These are phyloP conservation scores for Lipomyces mesembrius DNA, from an alignment of 805 yeast species.

Conservation along the genomic window DNA sequence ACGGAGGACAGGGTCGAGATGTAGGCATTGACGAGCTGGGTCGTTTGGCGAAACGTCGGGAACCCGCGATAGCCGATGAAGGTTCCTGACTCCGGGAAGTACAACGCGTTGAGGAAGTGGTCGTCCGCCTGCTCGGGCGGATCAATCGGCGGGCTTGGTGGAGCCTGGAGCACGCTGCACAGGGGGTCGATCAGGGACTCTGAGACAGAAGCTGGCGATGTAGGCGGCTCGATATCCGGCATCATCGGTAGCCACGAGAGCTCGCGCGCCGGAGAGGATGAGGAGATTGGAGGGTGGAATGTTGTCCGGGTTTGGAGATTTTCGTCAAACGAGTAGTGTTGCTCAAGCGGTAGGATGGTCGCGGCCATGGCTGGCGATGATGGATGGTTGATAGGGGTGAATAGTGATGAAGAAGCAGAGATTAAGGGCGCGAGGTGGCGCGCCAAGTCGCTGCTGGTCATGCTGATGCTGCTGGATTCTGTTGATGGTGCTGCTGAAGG, in stretches of 20 bases:
- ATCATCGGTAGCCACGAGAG: neutral
- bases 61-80: conserved; percentile 35
- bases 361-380: neutral
- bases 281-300: neutral
- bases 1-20: conserved; percentile 31
- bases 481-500: no score
- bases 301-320: neutral
- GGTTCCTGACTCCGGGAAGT: conserved; percentile 22
- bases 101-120: conserved; percentile 28
- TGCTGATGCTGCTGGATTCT: neutral
- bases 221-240: neutral
- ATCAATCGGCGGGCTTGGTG: neutral
- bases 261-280: neutral
- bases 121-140: neutral
- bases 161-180: neutral
- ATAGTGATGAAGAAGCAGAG: neutral
- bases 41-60: conserved; percentile 31
- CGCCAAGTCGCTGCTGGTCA: conserved; percentile 3
- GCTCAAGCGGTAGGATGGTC: neutral
- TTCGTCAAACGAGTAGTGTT: neutral
- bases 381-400: neutral
- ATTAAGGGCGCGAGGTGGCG: conserved; percentile 1
- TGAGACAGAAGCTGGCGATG: neutral
- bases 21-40: conserved; percentile 30
- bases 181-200: neutral